These are phyloP conservation scores for Fusarium piperis DNA, from an alignment of 2,329 filamentous ascomycete species.

Conservation along the genomic window DNA sequence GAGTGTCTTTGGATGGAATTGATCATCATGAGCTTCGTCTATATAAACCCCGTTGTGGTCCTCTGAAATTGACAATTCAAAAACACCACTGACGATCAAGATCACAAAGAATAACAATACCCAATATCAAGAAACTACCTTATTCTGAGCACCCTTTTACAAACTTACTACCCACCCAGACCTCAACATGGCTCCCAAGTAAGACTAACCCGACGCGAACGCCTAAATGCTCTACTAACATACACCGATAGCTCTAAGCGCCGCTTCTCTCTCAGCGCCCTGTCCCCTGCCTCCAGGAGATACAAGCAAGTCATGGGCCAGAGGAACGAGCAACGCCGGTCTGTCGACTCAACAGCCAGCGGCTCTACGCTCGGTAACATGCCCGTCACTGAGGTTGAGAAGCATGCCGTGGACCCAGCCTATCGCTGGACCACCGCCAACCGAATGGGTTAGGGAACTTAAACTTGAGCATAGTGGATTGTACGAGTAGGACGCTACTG, in stretches of 20 bases:
- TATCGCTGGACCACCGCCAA: constrained; percentile 28
- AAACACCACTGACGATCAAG: background rate
- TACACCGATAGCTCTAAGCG: background rate
- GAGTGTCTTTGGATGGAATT: background rate
- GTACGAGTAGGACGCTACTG: background rate
- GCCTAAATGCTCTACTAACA: background rate
- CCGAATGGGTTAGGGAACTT: background rate
- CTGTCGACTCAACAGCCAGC: constrained; percentile 8
- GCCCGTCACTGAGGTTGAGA: constrained; percentile 11
- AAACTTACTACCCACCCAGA: background rate
- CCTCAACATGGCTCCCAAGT: constrained; percentile 15
- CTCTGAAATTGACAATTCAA: background rate
- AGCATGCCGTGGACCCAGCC: constrained; percentile 7
- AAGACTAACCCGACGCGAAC: background rate
- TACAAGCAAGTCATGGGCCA: constrained; percentile 23
- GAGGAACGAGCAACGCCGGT: background rate
- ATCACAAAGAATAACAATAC: background rate
- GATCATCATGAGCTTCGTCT: background rate
- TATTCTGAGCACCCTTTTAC: no score
- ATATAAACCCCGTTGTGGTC: background rate
- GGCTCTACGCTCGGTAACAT: constrained; percentile 4
- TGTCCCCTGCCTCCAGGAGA: constrained; percentile 6
- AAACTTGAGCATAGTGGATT: background rate
- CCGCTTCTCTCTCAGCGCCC: constrained; percentile 17
- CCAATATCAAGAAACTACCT: fast-evolving